Conservation (phyloP, 495 filamentous ascomycete genomes). For the Clavariopsis aquatica region DNA sequence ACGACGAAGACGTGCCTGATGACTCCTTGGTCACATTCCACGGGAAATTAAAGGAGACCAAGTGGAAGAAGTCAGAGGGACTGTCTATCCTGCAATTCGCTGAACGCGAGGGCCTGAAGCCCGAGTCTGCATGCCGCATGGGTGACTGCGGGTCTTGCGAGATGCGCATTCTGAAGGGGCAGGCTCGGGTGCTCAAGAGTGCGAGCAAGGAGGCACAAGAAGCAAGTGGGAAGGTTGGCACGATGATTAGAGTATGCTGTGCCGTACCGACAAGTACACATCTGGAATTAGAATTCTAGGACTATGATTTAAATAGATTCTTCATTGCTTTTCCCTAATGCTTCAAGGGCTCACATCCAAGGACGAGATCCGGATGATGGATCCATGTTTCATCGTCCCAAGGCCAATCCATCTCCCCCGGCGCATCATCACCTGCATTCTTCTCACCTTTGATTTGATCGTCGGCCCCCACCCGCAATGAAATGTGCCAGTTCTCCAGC, state of each 20-base stretch:
- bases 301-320: no score
- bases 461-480: no score
- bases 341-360: no score
- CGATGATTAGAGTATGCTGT: neutral
- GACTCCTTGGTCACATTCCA: neutral
- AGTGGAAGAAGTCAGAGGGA: no score
- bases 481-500: neutral
- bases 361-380: no score
- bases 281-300: constrained; percentile 3
- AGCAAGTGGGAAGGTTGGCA: neutral
- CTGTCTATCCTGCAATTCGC: no score
- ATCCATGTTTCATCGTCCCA: neutral
- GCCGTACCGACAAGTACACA: neutral
- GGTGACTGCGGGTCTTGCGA: neutral
- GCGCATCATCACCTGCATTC: neutral
- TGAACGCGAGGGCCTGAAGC: neutral
- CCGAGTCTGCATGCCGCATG: neutral
- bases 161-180: neutral
- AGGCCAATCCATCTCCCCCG: neutral
- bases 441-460: neutral
- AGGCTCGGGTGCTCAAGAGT: neutral
- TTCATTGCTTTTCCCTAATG: no score
- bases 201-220: neutral
- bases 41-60: no score
- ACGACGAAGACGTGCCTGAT: neutral